Evolutionary conservation across 1,139 yeast species (phyloP).

Genomic region (Candida mesenterica): DNA sequence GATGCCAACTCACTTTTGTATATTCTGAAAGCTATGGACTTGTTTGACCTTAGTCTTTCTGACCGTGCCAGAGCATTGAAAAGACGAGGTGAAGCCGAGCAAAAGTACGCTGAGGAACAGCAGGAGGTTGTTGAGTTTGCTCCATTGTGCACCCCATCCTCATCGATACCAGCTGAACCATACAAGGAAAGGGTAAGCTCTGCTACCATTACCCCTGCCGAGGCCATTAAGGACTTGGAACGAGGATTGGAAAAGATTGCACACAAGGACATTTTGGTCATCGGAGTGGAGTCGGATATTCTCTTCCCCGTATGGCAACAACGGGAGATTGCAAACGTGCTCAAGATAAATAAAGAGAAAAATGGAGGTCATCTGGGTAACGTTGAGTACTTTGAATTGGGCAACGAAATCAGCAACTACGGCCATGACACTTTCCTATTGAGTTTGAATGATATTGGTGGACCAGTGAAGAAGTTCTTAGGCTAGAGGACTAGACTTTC

Average conservation of each 20-base stretch:
- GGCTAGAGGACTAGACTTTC: constrained; percentile 15
- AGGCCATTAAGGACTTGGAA: constrained; percentile 57
- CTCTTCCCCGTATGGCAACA: constrained; percentile 96
- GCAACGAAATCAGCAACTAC: constrained; percentile 71
- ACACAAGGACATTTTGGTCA: constrained; percentile 65
- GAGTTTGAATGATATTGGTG: constrained; percentile 77
- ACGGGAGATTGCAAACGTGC: constrained; percentile 67
- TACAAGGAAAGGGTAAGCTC: constrained; percentile 48
- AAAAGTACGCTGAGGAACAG: constrained; percentile 16
- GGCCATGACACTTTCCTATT: constrained; percentile 91
- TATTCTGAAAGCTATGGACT: constrained; percentile 91
- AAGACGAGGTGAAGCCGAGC: constrained; percentile 39
- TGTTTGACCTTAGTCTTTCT: constrained; percentile 71
- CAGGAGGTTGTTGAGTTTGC: constrained; percentile 4
- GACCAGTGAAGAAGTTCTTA: constrained; percentile 66
- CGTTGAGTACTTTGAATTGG: constrained; percentile 67
- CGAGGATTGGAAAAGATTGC: constrained; percentile 65
- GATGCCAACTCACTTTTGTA: constrained; percentile 89
- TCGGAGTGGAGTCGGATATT: constrained; percentile 91
- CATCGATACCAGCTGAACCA: constrained; percentile 52
- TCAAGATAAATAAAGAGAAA: constrained; percentile 32
- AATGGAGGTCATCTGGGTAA: constrained; percentile 13
- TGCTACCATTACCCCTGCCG: constrained; percentile 45
- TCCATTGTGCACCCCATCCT: too few relatives aligned
- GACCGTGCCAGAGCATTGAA: constrained; percentile 44